These are phyloP conservation scores for Beauveria sp. DNA, from an alignment of 2,329 filamentous ascomycete species.

Conservation along the genomic window DNA sequence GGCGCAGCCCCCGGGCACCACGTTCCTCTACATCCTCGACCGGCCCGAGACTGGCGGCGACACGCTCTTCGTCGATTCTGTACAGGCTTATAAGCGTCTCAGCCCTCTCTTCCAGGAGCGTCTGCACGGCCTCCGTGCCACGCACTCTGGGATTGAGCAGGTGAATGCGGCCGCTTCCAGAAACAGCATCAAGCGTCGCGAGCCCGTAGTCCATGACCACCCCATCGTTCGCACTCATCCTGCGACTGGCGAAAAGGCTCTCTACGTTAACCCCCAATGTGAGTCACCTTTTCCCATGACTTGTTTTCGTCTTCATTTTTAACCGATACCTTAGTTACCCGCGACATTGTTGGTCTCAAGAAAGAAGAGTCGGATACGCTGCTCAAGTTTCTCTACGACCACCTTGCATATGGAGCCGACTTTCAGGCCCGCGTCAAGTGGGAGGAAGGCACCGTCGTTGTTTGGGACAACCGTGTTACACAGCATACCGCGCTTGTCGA, in stretches of 20 bases:
- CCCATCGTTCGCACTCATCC: constrained; percentile 71
- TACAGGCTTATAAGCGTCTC: constrained; percentile 67
- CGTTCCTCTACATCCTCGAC: constrained; percentile 74
- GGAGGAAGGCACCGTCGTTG: constrained; percentile 64
- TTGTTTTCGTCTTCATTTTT: neutral
- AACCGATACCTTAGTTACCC: constrained; percentile 50
- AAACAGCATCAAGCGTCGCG: constrained; percentile 62
- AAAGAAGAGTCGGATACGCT: constrained; percentile 70
- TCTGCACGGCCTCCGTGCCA: constrained; percentile 66
- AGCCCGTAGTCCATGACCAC: constrained; percentile 59
- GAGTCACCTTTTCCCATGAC: neutral
- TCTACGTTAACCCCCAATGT: constrained; percentile 74
- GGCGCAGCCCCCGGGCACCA: constrained; percentile 72
- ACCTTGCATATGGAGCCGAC: constrained; percentile 44
- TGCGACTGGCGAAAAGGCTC: constrained; percentile 66
- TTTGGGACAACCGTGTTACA: constrained; percentile 74
- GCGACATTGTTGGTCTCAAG: constrained; percentile 68
- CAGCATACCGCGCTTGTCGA: constrained; percentile 67
- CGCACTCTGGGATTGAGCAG: constrained; percentile 72
- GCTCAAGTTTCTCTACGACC: constrained; percentile 55
- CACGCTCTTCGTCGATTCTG: constrained; percentile 68
- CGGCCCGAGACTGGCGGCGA: constrained; percentile 67
- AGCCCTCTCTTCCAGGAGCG: constrained; percentile 68
- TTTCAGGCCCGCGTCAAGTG: constrained; percentile 62
- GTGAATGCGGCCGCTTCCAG: constrained; percentile 53